A percentile compares a stretch with the other conserved stretches of the same genome.
Conservation (phyloP, 2,329 filamentous ascomycete genomes). For the Verticillium zaregamsianum region DNA sequence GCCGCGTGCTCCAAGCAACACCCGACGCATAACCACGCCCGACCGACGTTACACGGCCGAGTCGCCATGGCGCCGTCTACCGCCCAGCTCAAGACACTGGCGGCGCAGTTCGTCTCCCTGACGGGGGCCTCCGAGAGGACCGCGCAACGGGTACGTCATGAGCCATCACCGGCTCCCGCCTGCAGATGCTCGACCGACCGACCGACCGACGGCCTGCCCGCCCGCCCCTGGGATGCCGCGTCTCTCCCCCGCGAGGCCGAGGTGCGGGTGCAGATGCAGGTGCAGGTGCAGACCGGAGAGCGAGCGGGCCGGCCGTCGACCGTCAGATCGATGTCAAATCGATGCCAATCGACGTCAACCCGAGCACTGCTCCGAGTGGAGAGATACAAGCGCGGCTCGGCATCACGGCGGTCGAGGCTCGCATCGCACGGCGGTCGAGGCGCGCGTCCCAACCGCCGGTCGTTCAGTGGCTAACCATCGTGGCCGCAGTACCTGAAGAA, state of each 20-base stretch:
- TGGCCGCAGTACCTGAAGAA: slow-evolving; percentile 41
- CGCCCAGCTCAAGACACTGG: slow-evolving; percentile 34
- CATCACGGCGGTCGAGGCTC: not conserved
- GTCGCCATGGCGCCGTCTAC: slow-evolving; percentile 31
- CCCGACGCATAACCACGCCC: not conserved
- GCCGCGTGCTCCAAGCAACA: not conserved
- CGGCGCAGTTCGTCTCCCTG: slow-evolving; percentile 35
- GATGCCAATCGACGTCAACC: too few species aligned
- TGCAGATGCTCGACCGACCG: too few species aligned
- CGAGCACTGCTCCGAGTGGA: too few species aligned
- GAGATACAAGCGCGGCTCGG: too few species aligned
- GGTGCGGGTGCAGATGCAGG: too few species aligned
- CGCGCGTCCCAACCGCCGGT: not conserved
- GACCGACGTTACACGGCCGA: not conserved
- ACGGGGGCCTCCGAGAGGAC: slow-evolving; percentile 40
- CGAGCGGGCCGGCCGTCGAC: too few species aligned
- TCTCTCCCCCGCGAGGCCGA: too few species aligned
- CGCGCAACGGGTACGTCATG: slow-evolving; percentile 38
- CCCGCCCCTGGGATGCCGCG: not conserved
- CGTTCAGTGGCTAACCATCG: not conserved
- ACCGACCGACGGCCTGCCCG: too few species aligned
- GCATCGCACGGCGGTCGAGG: not conserved
- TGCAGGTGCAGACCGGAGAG: too few species aligned
- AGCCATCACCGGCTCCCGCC: too few species aligned
- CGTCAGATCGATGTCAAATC: too few species aligned